Conservation (phyloP, 306 rosid genomes). For the Macrotyloma uniflorum region DNA sequence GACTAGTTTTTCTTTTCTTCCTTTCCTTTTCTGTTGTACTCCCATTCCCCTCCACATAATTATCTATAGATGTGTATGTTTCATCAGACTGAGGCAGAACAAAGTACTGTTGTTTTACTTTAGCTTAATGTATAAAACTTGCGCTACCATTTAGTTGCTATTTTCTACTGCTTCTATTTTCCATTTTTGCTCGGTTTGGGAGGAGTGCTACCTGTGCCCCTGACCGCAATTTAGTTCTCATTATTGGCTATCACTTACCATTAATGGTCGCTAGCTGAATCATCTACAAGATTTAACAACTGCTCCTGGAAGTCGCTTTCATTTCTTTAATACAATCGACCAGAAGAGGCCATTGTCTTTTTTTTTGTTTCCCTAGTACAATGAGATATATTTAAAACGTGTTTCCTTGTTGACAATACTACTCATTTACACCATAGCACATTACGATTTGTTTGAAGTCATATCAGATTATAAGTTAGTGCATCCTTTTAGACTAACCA, state of each 20-base stretch:
- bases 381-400: not conserved
- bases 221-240: not conserved
- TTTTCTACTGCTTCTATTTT: not conserved
- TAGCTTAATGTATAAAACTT: slow-evolving; percentile 36
- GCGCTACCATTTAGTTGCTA: slow-evolving; percentile 21
- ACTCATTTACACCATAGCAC: not conserved
- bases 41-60: not conserved
- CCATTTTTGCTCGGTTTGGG: not conserved
- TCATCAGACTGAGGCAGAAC: slow-evolving; percentile 53
- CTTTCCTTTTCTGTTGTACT: slow-evolving; percentile 41
- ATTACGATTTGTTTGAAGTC: not conserved
- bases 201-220: not conserved
- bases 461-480: not conserved
- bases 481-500: not conserved
- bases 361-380: not conserved
- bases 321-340: not conserved
- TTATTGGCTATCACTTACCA: not conserved
- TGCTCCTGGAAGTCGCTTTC: not conserved
- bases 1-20: slow-evolving; percentile 49
- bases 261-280: not conserved
- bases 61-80: slow-evolving; percentile 48
- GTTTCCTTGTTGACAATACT: not conserved
- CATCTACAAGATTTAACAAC: not conserved
- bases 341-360: not conserved
- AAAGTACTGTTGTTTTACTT: slow-evolving; percentile 41